Conservation (phyloP, 192 early-diverging fungal genomes). For the Coemansia sp. region DNA sequence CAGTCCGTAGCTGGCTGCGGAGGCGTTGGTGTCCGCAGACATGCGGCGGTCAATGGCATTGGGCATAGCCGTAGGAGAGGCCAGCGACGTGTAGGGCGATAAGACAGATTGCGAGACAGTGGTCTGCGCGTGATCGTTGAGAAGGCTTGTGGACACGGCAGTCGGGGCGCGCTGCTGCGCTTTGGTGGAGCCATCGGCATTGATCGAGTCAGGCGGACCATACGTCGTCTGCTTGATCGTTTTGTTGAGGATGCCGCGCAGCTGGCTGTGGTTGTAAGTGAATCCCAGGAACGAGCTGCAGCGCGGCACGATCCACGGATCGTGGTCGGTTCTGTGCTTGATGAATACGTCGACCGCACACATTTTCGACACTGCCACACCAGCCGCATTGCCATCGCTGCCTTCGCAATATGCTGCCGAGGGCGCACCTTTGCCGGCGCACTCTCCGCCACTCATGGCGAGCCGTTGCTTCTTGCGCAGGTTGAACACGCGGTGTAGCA, state of each 20-base stretch:
- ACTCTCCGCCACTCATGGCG: slow-evolving; percentile 3
- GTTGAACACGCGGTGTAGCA: slow-evolving; percentile 54
- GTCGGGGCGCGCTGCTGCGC: not conserved
- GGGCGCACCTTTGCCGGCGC: not conserved
- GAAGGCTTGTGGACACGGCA: not conserved
- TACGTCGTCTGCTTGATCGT: slow-evolving; percentile 54
- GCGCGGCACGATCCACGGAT: slow-evolving; percentile 54
- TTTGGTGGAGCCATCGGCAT: not conserved
- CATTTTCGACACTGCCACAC: not conserved
- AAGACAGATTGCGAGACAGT: not conserved
- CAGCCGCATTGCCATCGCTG: not conserved
- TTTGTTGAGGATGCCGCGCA: slow-evolving; percentile 47
- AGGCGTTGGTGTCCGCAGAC: slow-evolving; percentile 11
- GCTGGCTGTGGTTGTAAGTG: slow-evolving; percentile 44
- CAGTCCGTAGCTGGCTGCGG: not conserved
- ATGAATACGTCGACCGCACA: slow-evolving; percentile 12
- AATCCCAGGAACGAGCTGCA: slow-evolving; percentile 53
- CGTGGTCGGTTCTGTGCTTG: slow-evolving; percentile 31
- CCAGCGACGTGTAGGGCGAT: not conserved
- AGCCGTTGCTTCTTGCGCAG: slow-evolving; percentile 48
- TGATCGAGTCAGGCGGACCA: slow-evolving; percentile 34
- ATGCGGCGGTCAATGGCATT: slow-evolving; percentile 14
- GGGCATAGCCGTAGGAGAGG: not conserved
- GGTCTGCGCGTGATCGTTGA: not conserved
- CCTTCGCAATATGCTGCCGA: not conserved